Percentiles rank a stretch among this genome's conserved stretches.
Conservation (phyloP, 2,329 filamentous ascomycete genomes). For the Epichloe uncinata region DNA sequence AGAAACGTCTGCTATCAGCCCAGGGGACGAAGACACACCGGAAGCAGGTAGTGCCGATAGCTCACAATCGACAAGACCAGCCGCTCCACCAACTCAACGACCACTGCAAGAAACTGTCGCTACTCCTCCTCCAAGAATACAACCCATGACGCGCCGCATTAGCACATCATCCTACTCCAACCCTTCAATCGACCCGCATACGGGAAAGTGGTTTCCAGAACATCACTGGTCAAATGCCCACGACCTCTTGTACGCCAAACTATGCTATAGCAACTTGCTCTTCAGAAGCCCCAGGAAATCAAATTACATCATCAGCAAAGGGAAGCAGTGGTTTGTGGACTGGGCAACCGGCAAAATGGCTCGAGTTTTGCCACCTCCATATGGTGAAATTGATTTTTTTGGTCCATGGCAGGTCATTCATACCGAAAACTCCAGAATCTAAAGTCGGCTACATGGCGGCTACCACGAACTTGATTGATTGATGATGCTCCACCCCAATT, state of each 20-base stretch:
- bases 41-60: constrained; percentile 3
- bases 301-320: constrained; percentile 42
- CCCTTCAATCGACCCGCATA: constrained; percentile 30
- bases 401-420: constrained; percentile 37
- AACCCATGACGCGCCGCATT: constrained; percentile 22
- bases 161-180: constrained; percentile 33
- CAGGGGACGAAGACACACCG: not conserved
- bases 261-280: constrained; percentile 45
- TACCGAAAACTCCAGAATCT: constrained; percentile 35
- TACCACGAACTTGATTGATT: not conserved
- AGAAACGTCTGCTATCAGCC: not conserved
- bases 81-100: constrained; percentile 5
- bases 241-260: constrained; percentile 45
- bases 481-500: not conserved
- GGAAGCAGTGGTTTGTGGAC: constrained; percentile 46
- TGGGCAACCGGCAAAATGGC: constrained; percentile 44
- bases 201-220: constrained; percentile 43
- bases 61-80: not conserved
- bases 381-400: constrained; percentile 36
- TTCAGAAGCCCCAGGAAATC: constrained; percentile 44
- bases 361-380: constrained; percentile 38
- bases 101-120: constrained; percentile 6
- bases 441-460: constrained; percentile 3
- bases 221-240: constrained; percentile 42
- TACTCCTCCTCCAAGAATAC: constrained; percentile 16